Base-by-base conservation (phyloP, 1,284 basidiomycete species). In the Melampsora abietis-canadensis region DNA sequence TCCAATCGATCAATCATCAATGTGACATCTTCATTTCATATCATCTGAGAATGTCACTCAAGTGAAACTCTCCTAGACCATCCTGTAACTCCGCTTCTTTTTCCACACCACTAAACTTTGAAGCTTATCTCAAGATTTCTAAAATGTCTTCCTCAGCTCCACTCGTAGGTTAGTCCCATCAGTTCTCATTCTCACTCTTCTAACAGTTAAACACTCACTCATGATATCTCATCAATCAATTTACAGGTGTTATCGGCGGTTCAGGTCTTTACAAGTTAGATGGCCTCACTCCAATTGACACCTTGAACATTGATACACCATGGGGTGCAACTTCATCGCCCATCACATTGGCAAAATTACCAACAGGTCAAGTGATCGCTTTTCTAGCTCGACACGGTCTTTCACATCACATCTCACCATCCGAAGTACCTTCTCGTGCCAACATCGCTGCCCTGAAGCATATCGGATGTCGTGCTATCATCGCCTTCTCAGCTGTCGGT, bases 361-460 rank as follows among this genome's bases (percentile, higher is more conserved):
- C 91, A 1, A 88, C 88, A 0, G 92, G 92, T 31, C 85, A 86
- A 4, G 87, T 86, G 64, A 84, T 98, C 78, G 96, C 95, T 57
- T 98, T 98, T 84, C 84, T 98, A 68, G 90, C 95, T 0, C 88
- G 95, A 14, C 95, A 98, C 81, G 94, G 94, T 19, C 81, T 84
- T 21, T 85, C 87, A 1, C 95, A 98, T 84, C 86, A 84, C 77
- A 84, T 85, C 80, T 82, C 86, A 21, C 93, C 93, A 2, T 89
- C 91, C 15, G 83, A 86, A 60, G 90, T 97, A 0, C 93, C 93
- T 51, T 84, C 85, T 1, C 88, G 92, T 66, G 95, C 94, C 77
- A 98, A 98, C 85, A 94, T 98, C 81, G 91, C 94, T 17, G 94
- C 94, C 0, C 86, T 98, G 78, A 98, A 98, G 84, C 88, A 88